Percentiles rank a stretch among this genome's conserved stretches.
Evolutionary conservation across 768 basidiomycete genomes (phyloP).

Genomic region (Lanmaoa pseudosensibilis): DNA sequence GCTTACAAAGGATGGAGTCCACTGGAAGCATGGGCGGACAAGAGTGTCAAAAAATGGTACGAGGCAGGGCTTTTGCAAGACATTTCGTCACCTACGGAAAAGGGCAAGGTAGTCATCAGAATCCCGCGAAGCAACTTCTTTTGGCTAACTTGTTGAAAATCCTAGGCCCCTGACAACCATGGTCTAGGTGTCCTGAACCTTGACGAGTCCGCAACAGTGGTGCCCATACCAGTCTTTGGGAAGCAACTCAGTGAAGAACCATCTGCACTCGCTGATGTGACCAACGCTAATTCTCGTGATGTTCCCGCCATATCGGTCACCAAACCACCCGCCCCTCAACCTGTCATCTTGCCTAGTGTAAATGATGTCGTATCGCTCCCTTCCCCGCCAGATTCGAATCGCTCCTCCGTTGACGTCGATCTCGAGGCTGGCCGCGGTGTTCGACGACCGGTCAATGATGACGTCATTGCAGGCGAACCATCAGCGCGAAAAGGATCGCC

Average conservation of each 20-base stretch:
- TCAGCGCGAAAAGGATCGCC: slow-evolving; percentile 11
- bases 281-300: slow-evolving; percentile 21
- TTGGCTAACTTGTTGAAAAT: slow-evolving; percentile 19
- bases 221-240: slow-evolving; percentile 63
- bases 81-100: slow-evolving; percentile 38
- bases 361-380: slow-evolving; percentile 53
- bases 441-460: slow-evolving; percentile 31
- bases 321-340: slow-evolving; percentile 69
- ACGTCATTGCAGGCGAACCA: slow-evolving; percentile 15
- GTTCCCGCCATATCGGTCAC: slow-evolving; percentile 63
- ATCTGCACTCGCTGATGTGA: slow-evolving; percentile 23
- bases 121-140: neutral
- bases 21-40: slow-evolving; percentile 91
- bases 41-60: slow-evolving; percentile 84
- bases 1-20: slow-evolving; percentile 93
- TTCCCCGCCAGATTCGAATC: slow-evolving; percentile 45
- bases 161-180: slow-evolving; percentile 44
- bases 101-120: slow-evolving; percentile 47
- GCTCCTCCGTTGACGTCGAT: slow-evolving; percentile 37
- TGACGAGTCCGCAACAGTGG: slow-evolving; percentile 50
- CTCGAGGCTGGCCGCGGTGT: slow-evolving; percentile 44
- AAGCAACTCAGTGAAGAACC: slow-evolving; percentile 27
- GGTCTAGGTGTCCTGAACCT: slow-evolving; percentile 46
- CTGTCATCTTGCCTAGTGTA: slow-evolving; percentile 66
- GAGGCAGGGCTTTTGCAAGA: slow-evolving; percentile 71